A percentile compares a stretch with the other conserved stretches of the same genome.
Conservation (phyloP, 2,329 filamentous ascomycete species). For the Calonectria hawksworthii region DNA sequence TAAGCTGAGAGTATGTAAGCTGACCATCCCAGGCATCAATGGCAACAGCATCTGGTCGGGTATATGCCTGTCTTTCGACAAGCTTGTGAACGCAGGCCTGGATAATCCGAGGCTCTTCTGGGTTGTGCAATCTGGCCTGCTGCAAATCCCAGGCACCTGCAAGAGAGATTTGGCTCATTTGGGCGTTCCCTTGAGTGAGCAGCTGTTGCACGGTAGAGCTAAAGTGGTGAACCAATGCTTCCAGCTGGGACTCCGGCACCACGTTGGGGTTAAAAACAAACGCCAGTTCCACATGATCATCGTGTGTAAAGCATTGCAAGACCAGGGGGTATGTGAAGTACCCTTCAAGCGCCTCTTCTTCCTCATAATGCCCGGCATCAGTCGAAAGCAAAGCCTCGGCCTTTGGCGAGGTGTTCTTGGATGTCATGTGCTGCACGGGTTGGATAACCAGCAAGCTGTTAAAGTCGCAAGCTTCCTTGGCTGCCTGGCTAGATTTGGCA, state of each 20-base stretch:
- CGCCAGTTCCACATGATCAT: not conserved
- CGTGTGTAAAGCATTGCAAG: constrained; percentile 8
- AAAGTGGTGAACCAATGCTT: not conserved
- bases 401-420: not conserved
- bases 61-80: constrained; percentile 22
- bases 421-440: not conserved
- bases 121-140: not conserved
- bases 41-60: constrained; percentile 29
- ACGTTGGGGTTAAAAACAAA: not conserved
- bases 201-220: constrained; percentile 1
- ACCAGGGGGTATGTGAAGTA: constrained; percentile 4
- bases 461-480: no score
- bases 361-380: not conserved
- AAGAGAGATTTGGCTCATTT: not conserved
- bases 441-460: constrained; percentile 49
- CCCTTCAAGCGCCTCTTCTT: constrained; percentile 4
- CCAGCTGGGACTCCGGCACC: no score
- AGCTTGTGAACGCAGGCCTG: constrained; percentile 37
- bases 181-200: not conserved
- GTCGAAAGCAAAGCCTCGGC: not conserved
- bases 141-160: constrained; percentile 1
- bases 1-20: constrained; percentile 38
- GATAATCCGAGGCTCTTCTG: not conserved
- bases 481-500: constrained; percentile 24
- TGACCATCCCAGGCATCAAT: constrained; percentile 45